These are phyloP conservation scores for Mycena polygramma DNA, from an alignment of 768 basidiomycete species.

Conservation along the genomic window DNA sequence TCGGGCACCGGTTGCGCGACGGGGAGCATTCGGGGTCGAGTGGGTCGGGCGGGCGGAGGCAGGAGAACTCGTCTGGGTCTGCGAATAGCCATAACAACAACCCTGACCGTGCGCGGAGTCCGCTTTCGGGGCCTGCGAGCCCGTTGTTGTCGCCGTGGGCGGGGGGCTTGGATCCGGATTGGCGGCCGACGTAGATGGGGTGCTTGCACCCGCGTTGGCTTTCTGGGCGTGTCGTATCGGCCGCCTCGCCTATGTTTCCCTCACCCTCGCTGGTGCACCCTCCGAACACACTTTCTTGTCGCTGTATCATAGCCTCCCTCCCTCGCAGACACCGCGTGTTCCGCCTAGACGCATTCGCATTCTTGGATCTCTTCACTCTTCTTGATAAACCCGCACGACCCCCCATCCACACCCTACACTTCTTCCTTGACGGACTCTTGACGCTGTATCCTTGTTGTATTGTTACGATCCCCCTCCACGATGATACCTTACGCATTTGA, in stretches of 20 bases:
- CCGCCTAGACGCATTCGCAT: background rate
- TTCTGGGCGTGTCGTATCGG: too few relatives aligned
- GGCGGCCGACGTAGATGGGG: conserved; percentile 31
- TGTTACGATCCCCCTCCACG: too few relatives aligned
- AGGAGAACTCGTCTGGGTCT: conserved; percentile 14
- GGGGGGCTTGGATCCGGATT: conserved; percentile 35
- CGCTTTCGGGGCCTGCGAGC: conserved; percentile 26
- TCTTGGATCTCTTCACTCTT: background rate
- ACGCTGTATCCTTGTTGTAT: conserved; percentile 31
- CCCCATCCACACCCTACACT: background rate
- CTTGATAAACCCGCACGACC: background rate
- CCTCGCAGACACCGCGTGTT: conserved; percentile 1
- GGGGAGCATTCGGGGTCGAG: conserved; percentile 29
- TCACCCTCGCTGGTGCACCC: background rate
- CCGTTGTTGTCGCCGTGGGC: conserved; percentile 34
- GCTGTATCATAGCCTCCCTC: conserved; percentile 17
- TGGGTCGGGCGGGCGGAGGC: conserved; percentile 19
- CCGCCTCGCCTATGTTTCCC: too few relatives aligned
- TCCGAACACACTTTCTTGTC: background rate
- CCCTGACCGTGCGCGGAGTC: background rate
- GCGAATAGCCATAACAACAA: background rate
- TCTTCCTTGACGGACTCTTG: conserved; percentile 3
- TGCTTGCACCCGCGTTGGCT: too few relatives aligned
- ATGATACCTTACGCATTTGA: too few relatives aligned
- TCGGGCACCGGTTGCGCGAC: conserved; percentile 23